Evolutionary conservation across 495 filamentous ascomycete genomes (phyloP), one percentile per base, ranked within the genome.

Genomic region (Aeminium ludgeri): DNA sequence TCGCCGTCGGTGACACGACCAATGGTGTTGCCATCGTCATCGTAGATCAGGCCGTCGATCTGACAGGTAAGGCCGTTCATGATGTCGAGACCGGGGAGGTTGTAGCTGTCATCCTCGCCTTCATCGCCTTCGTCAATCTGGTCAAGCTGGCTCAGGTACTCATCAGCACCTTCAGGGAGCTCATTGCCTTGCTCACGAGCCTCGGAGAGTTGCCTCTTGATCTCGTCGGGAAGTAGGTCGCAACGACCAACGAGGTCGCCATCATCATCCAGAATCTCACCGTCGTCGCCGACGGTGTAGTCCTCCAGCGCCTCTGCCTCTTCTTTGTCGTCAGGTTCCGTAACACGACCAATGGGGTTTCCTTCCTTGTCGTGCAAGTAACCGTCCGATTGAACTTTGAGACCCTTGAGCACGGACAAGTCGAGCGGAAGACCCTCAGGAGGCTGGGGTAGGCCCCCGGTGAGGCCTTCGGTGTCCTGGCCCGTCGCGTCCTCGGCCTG

Each of bases 211-310:
- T 58, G 55, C 38, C 55, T 52, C 43, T 58, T 41, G 20, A 46
- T 55, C 29, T 61, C 50, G 16, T 63, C 59, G 15, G 72, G 62
- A n/a, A 68, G 48, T 6, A 69, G 59, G 48, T 74, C 69, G 19
- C 62, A 66, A 20, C 67, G 63, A 28, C 70, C 73, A 38, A 77
- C 68, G 13, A 74, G 63, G 44, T 79, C 70, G 11, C 75, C 75
- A 27, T 76, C 72, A 25, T 76, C 68, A 41, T 79, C 74, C 12
- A 79, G 60, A 32, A 78, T 73, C 49, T 76, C 72, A 13, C 73
- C 73, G 4, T 72, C 65, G 10, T 77, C 73, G 34, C 72, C 71
- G 32, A 76, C 64, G 1, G 61, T 62, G 49, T 69, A 68, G 7
- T 73, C 75, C 12, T 65, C 66, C 28, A 78, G 65, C 45, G 76